Percentiles rank a stretch among this genome's conserved stretches.
Conservation (phyloP, 805 yeast species). For the Sungouiozyma ichnusensis region DNA sequence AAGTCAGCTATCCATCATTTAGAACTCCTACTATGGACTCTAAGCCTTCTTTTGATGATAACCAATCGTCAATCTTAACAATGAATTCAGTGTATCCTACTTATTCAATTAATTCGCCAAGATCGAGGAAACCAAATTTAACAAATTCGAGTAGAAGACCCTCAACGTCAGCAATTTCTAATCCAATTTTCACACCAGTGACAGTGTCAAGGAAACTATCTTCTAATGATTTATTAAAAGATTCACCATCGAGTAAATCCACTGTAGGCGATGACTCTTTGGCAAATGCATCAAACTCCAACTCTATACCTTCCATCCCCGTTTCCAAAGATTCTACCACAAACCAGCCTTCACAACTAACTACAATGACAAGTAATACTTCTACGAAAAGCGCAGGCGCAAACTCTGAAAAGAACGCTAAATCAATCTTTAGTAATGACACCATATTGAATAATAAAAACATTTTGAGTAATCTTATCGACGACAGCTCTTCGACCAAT, state of each 20-base stretch:
- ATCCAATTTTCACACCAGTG: slow-evolving; percentile 11
- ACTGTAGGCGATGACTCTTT: background rate
- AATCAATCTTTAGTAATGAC: slow-evolving; percentile 2
- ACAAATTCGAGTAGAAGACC: slow-evolving; percentile 18
- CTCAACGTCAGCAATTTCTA: slow-evolving; percentile 14
- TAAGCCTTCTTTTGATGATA: slow-evolving; percentile 21
- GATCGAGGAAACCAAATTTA: slow-evolving; percentile 13
- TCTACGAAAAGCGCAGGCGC: background rate
- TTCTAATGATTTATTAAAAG: background rate
- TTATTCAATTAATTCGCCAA: slow-evolving; percentile 5
- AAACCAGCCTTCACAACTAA: background rate
- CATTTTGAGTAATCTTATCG: slow-evolving; percentile 6
- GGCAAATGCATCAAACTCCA: background rate
- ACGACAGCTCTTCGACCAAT: slow-evolving; percentile 4
- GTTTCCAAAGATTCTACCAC: background rate
- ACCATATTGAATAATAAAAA: slow-evolving; percentile 8
- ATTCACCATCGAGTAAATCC: background rate
- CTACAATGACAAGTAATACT: background rate
- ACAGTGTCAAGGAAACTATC: slow-evolving; percentile 4
- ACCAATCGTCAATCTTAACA: slow-evolving; percentile 21
- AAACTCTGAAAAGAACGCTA: background rate
- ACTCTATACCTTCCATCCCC: background rate
- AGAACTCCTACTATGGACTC: slow-evolving; percentile 20
- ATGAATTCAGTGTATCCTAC: slow-evolving; percentile 18
- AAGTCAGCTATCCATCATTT: slow-evolving; percentile 14